Percentiles rank a stretch among this genome's conserved stretches.
Evolutionary conservation across 1,139 yeast genomes (phyloP).

Genomic region (Kurtzmaniella quercitrusa): DNA sequence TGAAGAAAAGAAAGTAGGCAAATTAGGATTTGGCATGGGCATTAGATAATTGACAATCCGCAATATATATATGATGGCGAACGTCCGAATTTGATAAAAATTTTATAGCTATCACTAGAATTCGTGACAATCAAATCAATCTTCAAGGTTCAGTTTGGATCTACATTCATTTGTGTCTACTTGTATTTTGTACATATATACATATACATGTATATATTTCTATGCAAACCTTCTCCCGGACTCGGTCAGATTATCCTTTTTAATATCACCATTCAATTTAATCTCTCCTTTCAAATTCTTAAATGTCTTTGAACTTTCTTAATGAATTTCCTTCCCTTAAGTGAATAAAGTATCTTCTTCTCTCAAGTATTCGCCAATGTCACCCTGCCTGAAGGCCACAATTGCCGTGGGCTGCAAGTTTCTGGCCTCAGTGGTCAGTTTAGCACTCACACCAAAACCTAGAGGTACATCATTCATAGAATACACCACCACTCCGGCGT

Average conservation of each 20-base stretch:
- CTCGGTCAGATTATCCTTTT: neutral
- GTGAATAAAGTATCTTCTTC: conserved; percentile 96
- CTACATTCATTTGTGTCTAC: no score
- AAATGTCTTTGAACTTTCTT: neutral
- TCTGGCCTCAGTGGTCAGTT: conserved; percentile 86
- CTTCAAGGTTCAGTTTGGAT: no score
- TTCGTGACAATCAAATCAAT: no score
- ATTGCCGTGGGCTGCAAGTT: conserved; percentile 89
- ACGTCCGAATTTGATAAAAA: no score
- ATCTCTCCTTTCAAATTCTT: conserved; percentile 1
- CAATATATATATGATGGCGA: no score
- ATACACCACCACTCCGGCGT: conserved; percentile 88
- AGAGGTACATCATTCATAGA: conserved; percentile 92
- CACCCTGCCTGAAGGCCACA: conserved; percentile 95
- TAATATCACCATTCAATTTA: neutral
- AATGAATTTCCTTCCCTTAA: conserved; percentile 21
- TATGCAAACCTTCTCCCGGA: neutral
- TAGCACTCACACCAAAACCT: conserved; percentile 95
- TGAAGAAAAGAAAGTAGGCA: neutral
- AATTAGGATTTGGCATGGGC: no score
- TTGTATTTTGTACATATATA: no score
- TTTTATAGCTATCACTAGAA: no score
- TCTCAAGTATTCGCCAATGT: conserved; percentile 96
- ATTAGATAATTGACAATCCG: no score
- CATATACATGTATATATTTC: no score